A percentile compares a stretch with the other conserved stretches of the same genome.
Conservation (phyloP, 495 filamentous ascomycete species). For the Aspergillus campestris region DNA sequence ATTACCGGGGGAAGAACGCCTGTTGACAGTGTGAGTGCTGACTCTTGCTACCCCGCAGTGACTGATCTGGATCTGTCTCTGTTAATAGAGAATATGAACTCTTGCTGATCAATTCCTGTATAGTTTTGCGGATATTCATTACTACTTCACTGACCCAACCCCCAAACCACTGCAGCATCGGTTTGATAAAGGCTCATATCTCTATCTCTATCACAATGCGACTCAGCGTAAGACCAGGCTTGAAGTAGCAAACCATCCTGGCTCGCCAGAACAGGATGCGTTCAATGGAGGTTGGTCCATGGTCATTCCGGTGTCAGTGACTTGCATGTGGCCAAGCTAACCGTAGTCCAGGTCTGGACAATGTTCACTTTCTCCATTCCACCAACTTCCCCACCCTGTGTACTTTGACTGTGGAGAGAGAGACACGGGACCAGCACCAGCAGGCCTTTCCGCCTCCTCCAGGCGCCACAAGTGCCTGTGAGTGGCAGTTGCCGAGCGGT, state of each 20-base stretch:
- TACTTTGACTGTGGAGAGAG: slow-evolving; percentile 63
- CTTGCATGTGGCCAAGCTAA: slow-evolving; percentile 2
- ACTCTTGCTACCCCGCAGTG: slow-evolving; percentile 21
- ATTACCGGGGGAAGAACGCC: slow-evolving; percentile 65
- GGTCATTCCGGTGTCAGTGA: background rate
- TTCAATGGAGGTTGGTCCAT: slow-evolving; percentile 66
- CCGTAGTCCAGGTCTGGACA: slow-evolving; percentile 48
- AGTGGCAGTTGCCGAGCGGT: slow-evolving; percentile 72
- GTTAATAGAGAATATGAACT: background rate
- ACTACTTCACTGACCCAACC: slow-evolving; percentile 69
- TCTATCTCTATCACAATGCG: slow-evolving; percentile 78
- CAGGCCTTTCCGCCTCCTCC: slow-evolving; percentile 21
- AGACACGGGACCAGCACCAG: slow-evolving; percentile 16
- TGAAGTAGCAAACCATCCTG: slow-evolving; percentile 83
- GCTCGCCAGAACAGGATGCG: slow-evolving; percentile 80
- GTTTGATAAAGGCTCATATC: slow-evolving; percentile 82
- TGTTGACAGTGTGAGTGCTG: slow-evolving; percentile 64
- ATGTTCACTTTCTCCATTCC: slow-evolving; percentile 58
- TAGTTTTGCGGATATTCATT: slow-evolving; percentile 87
- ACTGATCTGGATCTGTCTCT: background rate
- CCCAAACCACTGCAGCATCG: slow-evolving; percentile 69
- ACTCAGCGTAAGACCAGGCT: slow-evolving; percentile 58
- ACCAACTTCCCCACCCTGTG: slow-evolving; percentile 70
- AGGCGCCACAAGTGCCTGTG: slow-evolving; percentile 36
- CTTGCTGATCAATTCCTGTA: background rate